Base-by-base conservation (phyloP, 2,329 filamentous ascomycete genomes). In the Talaromyces sp. region DNA sequence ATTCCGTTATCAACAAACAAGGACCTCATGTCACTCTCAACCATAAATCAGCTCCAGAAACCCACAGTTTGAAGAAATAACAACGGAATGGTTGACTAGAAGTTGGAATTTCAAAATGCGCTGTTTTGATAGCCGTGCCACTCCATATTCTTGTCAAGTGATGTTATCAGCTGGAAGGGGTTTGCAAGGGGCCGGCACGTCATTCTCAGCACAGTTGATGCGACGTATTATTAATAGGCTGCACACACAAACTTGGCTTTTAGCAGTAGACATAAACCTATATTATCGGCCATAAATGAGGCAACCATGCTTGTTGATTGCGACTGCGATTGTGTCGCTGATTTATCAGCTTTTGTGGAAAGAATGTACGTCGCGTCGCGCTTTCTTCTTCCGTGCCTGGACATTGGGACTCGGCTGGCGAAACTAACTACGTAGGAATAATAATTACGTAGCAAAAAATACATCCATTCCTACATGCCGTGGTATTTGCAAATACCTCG, bases 201-300 rank as follows among this genome's bases (percentile, higher is more conserved):
- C 59, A 61, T 61, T 57, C 48, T 41, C 31, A 43, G 43, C 35
- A 24, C 48, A 55, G 55, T 41, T 61, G 59, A 57, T 57, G 59
- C 59, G 59, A 61, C 43, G 31, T 26, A 57, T 57, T 51, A 57
- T 12, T 57, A 57, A 57, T 51, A 19, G 12, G 17, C 11, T n/a
- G 29, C 17, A 10, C 17, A 24, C 35, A 14, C 29, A 41, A 12
- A 19, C 41, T 21, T n/a, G 9, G 12, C 43, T 11, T 24, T 46
- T 6, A 21, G 9, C 4, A 46, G 24, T 9, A 17, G 19, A 46
- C 3, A 24, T 24, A 19, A 5, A 14, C 10, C 11, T 14, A 21
- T 19, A 6, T 11, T 21, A 43, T 21, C 41, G 41, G 41, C 41
- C 6, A n/a, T 43, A 21, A 21, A 46, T 46, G 19, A 46, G 43